These are phyloP conservation scores for Neurospora sp. DNA, from an alignment of 495 filamentous ascomycete species.

Conservation along the genomic window DNA sequence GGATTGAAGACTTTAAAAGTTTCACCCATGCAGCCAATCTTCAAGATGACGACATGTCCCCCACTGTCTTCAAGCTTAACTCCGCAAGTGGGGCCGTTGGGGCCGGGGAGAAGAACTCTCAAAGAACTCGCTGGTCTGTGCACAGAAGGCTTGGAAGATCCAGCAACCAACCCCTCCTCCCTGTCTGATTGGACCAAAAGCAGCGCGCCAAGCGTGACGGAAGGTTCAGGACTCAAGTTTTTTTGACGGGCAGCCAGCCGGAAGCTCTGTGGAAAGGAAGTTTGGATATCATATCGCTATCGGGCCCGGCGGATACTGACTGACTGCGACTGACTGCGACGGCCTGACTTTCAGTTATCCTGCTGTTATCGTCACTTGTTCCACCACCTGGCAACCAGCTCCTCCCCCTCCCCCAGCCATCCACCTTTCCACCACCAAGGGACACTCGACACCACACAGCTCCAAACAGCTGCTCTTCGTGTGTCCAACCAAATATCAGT, in stretches of 20 bases:
- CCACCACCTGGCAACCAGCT: background rate
- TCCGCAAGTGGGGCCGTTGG: conserved; percentile 1
- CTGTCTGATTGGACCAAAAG: background rate
- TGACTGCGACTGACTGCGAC: background rate
- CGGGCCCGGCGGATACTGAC: background rate
- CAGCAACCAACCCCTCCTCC: background rate
- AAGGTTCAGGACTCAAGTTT: background rate
- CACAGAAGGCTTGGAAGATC: background rate
- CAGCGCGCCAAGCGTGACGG: background rate
- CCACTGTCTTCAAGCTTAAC: background rate
- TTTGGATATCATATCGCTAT: background rate
- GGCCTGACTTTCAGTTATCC: background rate
- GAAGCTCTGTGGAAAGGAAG: background rate
- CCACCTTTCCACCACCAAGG: background rate
- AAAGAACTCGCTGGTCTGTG: background rate
- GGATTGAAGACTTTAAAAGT: background rate
- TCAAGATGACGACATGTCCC: conserved; percentile 13
- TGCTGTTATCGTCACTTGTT: background rate
- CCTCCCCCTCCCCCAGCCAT: background rate
- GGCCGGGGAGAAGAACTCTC: background rate
- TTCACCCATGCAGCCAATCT: background rate
- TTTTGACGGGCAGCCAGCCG: background rate
- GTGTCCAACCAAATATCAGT: background rate
- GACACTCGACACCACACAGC: background rate
- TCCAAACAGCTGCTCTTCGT: background rate